Evolutionary conservation across 305 asterid species (phyloP), one percentile per base, ranked within the genome.

Genomic region (Vinca major): DNA sequence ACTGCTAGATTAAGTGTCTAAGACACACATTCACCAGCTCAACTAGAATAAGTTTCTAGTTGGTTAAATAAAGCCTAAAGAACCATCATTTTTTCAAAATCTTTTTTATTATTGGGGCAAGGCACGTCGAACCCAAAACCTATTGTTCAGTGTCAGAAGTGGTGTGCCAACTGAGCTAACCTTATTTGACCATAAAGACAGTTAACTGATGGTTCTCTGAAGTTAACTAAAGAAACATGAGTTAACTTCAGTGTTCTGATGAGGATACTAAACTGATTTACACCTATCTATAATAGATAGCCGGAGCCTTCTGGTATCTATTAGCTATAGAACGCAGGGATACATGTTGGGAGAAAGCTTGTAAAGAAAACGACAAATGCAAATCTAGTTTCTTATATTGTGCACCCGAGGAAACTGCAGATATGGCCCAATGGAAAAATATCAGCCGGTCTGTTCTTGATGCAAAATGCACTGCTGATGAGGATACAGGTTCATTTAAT

Each of bases 251-350:
- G 55, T 39, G 48, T 12, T 26, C 40, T 62, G 58, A 63, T 43
- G 1, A 41, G 36, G 43, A 40, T 40, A 21, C 48, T 61, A n/a
- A 63, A 40, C 33, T 13, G 3, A 65, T 66, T 40, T 75, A 53
- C 49, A 71, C 26, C 47, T 57, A 47, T 68, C 75, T 51, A 70
- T 75, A 50, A 77, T 88, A 92, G 98, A 80, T 90, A 53, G 82
- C 82, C 73, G 98, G 97, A 74, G 97, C 97, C 43, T 80, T 90
- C 66, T 93, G 98, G 98, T 90, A 93, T 78, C 82, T 89, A 44
- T 79, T 93, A 63, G 89, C 98, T 40, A 82, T 90, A 53, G 98
- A 89, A 74, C 89, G 97, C 68, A 90, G 80, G 77, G 92, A 87
- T 77, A 71, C 92, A 11, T 93, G 98, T 81, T 90, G 96, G 98